Evolutionary conservation across 2,329 filamentous ascomycete genomes (phyloP), one percentile per base, ranked within the genome.

Genomic region (Chaetomium sp.): DNA sequence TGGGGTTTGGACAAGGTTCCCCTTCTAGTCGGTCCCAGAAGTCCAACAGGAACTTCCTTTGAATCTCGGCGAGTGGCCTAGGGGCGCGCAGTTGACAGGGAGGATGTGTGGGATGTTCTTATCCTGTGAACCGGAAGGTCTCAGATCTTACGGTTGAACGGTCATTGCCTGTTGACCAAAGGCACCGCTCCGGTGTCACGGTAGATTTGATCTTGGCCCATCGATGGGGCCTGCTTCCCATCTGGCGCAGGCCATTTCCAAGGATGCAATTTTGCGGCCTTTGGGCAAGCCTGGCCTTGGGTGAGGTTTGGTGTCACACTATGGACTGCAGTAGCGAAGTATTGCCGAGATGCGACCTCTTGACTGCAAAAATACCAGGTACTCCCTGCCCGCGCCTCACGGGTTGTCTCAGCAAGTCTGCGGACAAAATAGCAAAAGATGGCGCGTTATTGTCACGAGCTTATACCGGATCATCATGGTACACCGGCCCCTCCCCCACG

Each of bases 391-490:
- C 45, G 10, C 8, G n/a, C 2, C 5, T 4, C 19, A 8, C 7
- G 9, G 10, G 45, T 47, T 3, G 1, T 16, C n/a, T 10, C 9
- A 7, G n/a, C 45, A 23, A 23, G 9, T 16, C 25, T 29, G 5
- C 3, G 5, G 10, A 25, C 23, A 51, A 27, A 51, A 1, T 9
- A 12, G 6, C 6, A 27, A 16, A 16, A 1, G 25, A 51, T 29
- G 4, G 19, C 7, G 25, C 13, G 19, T 10, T 27, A 27, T 27
- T 53, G n/a, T 38, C 13, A 23, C 23, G 19, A 21, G 2, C 38
- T 64, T 57, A 70, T 9, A 70, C 66, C 0, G 59, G 65, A 23
- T 70, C 68, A 50, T 71, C 69, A 35, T 70, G 67, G 49, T 71
- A 71, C 12, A 69, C 66, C 2, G 68, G 67, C 23, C 60, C 70